A percentile compares a stretch with the other conserved stretches of the same genome.
These are phyloP conservation scores for Xylaria polymorpha DNA, from an alignment of 2,329 filamentous ascomycete species.

Conservation along the genomic window DNA sequence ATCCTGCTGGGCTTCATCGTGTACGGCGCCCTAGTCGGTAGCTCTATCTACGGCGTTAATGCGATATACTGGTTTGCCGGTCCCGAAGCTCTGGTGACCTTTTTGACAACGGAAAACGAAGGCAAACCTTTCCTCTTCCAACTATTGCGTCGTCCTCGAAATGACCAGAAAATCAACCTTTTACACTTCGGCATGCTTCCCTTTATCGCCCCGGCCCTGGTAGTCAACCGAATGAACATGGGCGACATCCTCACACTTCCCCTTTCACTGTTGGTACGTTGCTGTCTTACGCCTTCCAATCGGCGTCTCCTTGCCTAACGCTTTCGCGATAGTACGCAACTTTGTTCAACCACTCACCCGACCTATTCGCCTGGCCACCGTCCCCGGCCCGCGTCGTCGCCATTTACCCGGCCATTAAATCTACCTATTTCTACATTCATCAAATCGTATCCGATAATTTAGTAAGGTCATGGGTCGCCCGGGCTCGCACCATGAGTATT, in stretches of 20 bases:
- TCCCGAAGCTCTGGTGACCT: slow-evolving; percentile 56
- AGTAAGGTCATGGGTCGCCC: slow-evolving; percentile 60
- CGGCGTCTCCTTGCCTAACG: slow-evolving; percentile 14
- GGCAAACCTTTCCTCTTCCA: slow-evolving; percentile 26
- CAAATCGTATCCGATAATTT: slow-evolving; percentile 59
- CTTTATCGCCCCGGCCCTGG: slow-evolving; percentile 73
- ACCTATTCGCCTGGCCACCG: slow-evolving; percentile 65
- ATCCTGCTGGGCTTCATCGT: slow-evolving; percentile 72
- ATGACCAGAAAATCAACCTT: slow-evolving; percentile 38
- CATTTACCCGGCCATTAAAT: slow-evolving; percentile 58
- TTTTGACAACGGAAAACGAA: slow-evolving; percentile 50
- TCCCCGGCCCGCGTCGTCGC: slow-evolving; percentile 63
- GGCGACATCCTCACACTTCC: slow-evolving; percentile 62
- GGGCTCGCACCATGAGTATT: slow-evolving; percentile 52
- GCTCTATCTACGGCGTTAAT: slow-evolving; percentile 64
- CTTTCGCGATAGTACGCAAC: slow-evolving; percentile 58
- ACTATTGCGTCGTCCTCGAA: slow-evolving; percentile 25
- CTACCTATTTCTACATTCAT: slow-evolving; percentile 59
- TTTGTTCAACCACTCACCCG: slow-evolving; percentile 58
- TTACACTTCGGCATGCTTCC: slow-evolving; percentile 58
- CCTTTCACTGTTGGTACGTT: slow-evolving; percentile 47
- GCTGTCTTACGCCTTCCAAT: neutral
- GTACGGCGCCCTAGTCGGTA: slow-evolving; percentile 62
- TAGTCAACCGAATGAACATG: slow-evolving; percentile 73
- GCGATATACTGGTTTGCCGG: slow-evolving; percentile 66